Evolutionary conservation across 2,329 filamentous ascomycete species (phyloP).

Genomic region (Microcera coccophila): DNA sequence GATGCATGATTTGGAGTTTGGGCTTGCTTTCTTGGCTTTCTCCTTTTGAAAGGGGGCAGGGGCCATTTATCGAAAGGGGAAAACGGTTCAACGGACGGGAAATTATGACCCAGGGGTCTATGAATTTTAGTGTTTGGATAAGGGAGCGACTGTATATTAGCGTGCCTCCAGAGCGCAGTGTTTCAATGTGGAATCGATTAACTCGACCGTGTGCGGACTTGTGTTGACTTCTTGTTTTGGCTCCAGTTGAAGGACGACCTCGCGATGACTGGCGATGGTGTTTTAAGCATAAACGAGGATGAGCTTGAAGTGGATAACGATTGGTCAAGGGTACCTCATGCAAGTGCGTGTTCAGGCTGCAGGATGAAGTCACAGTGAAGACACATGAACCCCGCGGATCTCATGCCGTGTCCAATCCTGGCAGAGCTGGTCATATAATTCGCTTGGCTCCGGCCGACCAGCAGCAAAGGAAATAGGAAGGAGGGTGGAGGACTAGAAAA

Average conservation of each 20-base stretch:
- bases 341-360: slow-evolving; percentile 14
- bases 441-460: not conserved
- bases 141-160: not conserved
- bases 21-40: slow-evolving; percentile 23
- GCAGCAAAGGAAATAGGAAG: not conserved
- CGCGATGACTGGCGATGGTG: not conserved
- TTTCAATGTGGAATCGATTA: too few species aligned
- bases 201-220: too few species aligned
- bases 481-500: slow-evolving; percentile 9
- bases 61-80: not conserved
- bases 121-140: too few species aligned
- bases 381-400: slow-evolving; percentile 2
- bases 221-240: too few species aligned
- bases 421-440: not conserved
- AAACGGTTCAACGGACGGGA: not conserved
- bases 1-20: slow-evolving; percentile 23
- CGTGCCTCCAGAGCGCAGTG: too few species aligned
- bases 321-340: slow-evolving; percentile 20
- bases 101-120: too few species aligned
- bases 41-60: not conserved
- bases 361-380: slow-evolving; percentile 25
- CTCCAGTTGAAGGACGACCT: too few species aligned
- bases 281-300: not conserved
- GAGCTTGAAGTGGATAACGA: not conserved
- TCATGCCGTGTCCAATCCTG: not conserved